Evolutionary conservation across 1,284 basidiomycete genomes (phyloP).

Genomic region (Wolfiporia cocos): DNA sequence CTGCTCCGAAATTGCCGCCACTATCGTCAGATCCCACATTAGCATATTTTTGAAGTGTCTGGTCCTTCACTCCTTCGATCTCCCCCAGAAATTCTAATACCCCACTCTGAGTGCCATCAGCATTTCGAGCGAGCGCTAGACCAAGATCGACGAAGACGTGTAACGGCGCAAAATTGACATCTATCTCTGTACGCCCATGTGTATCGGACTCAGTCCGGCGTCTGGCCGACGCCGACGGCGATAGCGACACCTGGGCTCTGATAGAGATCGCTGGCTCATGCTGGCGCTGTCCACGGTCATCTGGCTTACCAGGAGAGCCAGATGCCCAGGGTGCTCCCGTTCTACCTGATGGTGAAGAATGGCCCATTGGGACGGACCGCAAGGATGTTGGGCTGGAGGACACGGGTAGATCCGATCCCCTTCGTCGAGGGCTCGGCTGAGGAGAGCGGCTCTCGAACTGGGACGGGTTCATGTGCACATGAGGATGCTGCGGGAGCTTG

Average conservation of each 20-base stretch:
- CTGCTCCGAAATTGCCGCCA: too few species aligned
- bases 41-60: background rate
- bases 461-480: constrained; percentile 1
- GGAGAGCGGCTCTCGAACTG: constrained; percentile 2
- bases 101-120: constrained; percentile 24
- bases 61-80: too few species aligned
- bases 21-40: background rate
- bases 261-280: constrained; percentile 16
- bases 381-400: constrained; percentile 6
- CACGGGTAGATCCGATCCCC: constrained; percentile 2
- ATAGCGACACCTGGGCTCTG: constrained; percentile 12
- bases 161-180: constrained; percentile 47
- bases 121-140: constrained; percentile 32
- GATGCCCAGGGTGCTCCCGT: constrained; percentile 13
- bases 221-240: constrained; percentile 1
- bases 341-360: constrained; percentile 14
- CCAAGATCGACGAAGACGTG: constrained; percentile 76
- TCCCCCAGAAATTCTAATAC: constrained; percentile 37
- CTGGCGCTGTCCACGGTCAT: constrained; percentile 2
- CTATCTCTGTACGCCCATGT: constrained; percentile 17
- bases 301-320: constrained; percentile 9
- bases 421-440: constrained; percentile 7
- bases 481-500: constrained; percentile 20
- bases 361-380: constrained; percentile 7
- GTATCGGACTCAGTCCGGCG: constrained; percentile 7